Conservation (phyloP, 2,329 filamentous ascomycete species). For the Fusarium pseudograminearum region DNA sequence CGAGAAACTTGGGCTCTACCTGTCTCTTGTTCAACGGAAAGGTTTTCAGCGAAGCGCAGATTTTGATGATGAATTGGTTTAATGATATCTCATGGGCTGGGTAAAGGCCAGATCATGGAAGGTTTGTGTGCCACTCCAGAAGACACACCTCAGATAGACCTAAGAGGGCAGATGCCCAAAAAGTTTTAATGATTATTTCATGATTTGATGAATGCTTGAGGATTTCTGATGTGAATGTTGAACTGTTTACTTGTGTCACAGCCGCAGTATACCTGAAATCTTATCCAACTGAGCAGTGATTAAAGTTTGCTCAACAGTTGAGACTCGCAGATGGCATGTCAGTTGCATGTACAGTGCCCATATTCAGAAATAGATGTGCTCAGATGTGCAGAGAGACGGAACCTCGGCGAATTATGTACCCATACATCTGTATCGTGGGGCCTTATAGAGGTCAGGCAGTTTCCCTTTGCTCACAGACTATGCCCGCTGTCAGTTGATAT, state of each 20-base stretch:
- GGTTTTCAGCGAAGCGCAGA: slow-evolving; percentile 26
- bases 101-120: neutral
- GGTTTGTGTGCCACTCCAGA: neutral
- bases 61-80: slow-evolving; percentile 18
- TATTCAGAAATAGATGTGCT: too few species aligned
- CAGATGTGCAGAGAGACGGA: too few species aligned
- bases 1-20: neutral
- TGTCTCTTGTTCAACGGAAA: slow-evolving; percentile 7
- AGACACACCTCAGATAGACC: slow-evolving; percentile 30
- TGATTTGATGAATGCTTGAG: slow-evolving; percentile 19
- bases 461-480: too few species aligned
- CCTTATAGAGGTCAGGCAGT: neutral
- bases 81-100: slow-evolving; percentile 22
- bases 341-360: neutral
- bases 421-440: too few species aligned
- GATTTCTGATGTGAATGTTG: neutral
- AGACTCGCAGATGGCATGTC: neutral
- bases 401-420: too few species aligned
- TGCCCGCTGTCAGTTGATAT: neutral
- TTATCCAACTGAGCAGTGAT: neutral
- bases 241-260: too few species aligned
- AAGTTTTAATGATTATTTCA: slow-evolving; percentile 37
- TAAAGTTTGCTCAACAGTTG: neutral
- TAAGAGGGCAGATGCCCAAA: slow-evolving; percentile 23
- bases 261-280: neutral